Base-by-base conservation (phyloP, 805 yeast genomes). In the Metschnikowia borealis region DNA sequence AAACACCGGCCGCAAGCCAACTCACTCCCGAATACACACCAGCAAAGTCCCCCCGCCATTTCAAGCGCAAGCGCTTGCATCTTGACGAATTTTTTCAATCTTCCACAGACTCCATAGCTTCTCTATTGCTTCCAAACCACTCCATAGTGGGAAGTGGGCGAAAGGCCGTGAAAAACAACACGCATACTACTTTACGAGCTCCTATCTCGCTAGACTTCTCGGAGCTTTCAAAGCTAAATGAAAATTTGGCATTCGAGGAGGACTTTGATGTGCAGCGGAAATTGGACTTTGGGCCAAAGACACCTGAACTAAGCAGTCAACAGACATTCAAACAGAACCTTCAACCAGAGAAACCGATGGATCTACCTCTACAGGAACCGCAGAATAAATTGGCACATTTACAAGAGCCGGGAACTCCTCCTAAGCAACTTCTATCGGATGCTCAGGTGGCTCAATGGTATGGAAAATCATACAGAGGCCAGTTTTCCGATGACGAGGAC, bases 131-230 rank as follows among this genome's bases (percentile, higher is more conserved):
- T 29, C 76, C 76, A 2, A 63, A 67, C 18, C 75, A 73, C 5
- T 67, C 73, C 1, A 67, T 71, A 1, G 62, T 69, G 8, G 75
- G 77, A 1, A 57, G 70, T 6, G 77, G 75, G 3, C 59, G 75
- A 43, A 64, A 57, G 49, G 26, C 41, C 2, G 38, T 50, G 6
- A 47, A 26, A 20, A 48, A 57, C 4, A 43, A 52, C 47, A 23
- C 49, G 47, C 48, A 47, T 42, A 13, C 10, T 7, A 14, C 43
- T 44, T 51, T 39, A 10, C 37, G 33, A 37, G 55, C 51, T n/a
- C 55, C 47, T 5, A 31, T 40, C 29, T 51, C 49, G 40, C 59
- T 62, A 38, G 62, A 52, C 26, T 58, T 54, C 55, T 62, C 57
- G 15, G 54, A 60, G 6, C 53, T 59, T 46, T 48, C 55, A 23